Evolutionary conservation across 2,329 filamentous ascomycete species (phyloP), one percentile per base, ranked within the genome.

Genomic region (Verticillium zaregamsianum): DNA sequence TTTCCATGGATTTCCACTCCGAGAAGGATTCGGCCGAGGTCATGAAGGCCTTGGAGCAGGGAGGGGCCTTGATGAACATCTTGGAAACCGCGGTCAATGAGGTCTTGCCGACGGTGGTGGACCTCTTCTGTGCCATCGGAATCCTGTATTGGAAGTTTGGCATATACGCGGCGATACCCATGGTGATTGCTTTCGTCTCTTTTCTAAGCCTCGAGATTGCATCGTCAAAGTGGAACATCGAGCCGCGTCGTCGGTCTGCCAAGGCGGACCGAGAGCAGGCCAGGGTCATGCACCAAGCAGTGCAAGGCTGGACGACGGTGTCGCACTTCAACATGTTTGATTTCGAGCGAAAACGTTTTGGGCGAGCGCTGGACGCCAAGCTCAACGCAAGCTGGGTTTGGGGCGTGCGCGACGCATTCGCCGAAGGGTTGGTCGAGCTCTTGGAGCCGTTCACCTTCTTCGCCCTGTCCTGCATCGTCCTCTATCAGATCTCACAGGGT

Each of bases 1-100:
- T 91, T 1, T 88, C 86, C 0, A 88, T 88, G 76, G 87, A 90
- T 64, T 91, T 90, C 60, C 89, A 92, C 69, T 85, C 86, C 20
- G 81, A 82, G 58, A 88, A 89, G 65, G 81, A 84, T 60, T 87
- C 86, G 1, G 87, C 86, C 1, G 85, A 89, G 64, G 77, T 91
- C 0, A 84, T 87, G 71, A 83, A 86, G 65, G 83, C 86, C 3
- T 17, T 91, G n/a, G 79, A 83, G 58, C 87, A 89, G 66, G 89
- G 86, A 0, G 77, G 81, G 49, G 81, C 85, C 2, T 74, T 91
- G 14, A 83, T 84, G 52, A 77, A 83, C 40, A 72, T 91, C 2
- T 74, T 90, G 12, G 83, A 89, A 55, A 81, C 82, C 45, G 73
- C 87, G 4, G 72, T 86, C 2, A 86, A 90, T 63, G 78, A 85